These are phyloP conservation scores for Ettlia oleoabundans DNA, from an alignment of 139 green algal species.

Conservation along the genomic window DNA sequence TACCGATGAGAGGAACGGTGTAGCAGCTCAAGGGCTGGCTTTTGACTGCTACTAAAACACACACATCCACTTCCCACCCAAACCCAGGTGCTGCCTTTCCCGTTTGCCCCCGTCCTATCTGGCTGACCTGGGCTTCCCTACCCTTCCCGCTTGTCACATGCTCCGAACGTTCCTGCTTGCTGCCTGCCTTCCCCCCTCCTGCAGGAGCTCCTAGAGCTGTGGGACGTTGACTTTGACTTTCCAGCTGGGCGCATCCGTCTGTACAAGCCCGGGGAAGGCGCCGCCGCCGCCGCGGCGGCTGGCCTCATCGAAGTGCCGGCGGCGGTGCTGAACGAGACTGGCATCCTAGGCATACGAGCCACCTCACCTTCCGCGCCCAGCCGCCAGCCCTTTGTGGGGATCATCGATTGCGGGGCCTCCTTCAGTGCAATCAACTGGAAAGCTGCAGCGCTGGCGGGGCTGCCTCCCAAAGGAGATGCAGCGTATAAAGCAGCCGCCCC, in stretches of 20 bases:
- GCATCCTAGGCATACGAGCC: constrained; percentile 25
- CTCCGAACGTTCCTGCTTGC: too few species aligned
- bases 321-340: constrained; percentile 33
- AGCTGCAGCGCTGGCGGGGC: constrained; percentile 23
- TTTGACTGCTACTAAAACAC: background rate
- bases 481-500: background rate
- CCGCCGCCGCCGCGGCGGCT: background rate
- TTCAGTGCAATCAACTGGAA: constrained; percentile 40
- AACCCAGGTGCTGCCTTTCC: background rate
- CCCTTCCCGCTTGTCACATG: too few species aligned
- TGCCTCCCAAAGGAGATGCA: constrained; percentile 16
- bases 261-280: constrained; percentile 11
- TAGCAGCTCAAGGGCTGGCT: too few species aligned
- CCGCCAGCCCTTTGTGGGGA: constrained; percentile 33
- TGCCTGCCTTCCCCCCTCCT: background rate
- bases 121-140: too few species aligned
- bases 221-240: constrained; percentile 35
- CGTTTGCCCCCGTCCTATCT: too few species aligned
- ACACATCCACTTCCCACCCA: background rate
- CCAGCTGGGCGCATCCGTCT: constrained; percentile 1
- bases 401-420: constrained; percentile 32
- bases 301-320: constrained; percentile 20
- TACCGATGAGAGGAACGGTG: too few species aligned
- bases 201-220: constrained; percentile 34
- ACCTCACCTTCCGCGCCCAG: background rate